phyloP scores from a whole-genome alignment of 257 asterid species.

The Primulina eburnea region DNA sequence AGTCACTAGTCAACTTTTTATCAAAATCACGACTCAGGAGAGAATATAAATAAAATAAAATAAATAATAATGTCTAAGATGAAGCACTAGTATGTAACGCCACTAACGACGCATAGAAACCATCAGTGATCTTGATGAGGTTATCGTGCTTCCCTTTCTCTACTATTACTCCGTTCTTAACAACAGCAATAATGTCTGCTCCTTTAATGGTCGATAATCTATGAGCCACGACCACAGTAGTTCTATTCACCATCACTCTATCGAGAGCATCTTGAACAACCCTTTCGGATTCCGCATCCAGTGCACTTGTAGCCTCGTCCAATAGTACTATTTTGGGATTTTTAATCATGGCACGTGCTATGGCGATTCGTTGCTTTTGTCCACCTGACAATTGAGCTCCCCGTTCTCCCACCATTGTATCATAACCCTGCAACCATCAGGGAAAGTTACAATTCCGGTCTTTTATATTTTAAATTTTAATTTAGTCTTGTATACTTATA shows the following conservation, averaged over 20 bases:
- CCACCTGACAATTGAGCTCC: constrained; percentile 75
- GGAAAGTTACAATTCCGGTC: no score
- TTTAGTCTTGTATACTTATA: no score
- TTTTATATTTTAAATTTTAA: no score
- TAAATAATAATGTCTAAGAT: neutral
- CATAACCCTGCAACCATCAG: constrained; percentile 43
- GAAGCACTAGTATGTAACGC: constrained; percentile 43
- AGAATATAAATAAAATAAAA: neutral
- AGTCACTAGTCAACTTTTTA: no score
- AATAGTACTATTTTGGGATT: constrained; percentile 55
- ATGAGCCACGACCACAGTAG: constrained; percentile 66
- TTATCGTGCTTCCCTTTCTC: constrained; percentile 63
- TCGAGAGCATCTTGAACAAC: constrained; percentile 70
- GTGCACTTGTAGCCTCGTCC: constrained; percentile 72
- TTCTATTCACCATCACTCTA: constrained; percentile 52
- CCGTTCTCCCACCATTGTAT: constrained; percentile 66
- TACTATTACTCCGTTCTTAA: constrained; percentile 50
- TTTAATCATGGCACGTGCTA: constrained; percentile 65
- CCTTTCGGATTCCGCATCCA: constrained; percentile 75
- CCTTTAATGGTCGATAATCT: constrained; percentile 61
- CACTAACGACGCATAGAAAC: constrained; percentile 56
- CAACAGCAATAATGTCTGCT: constrained; percentile 57
- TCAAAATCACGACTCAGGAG: no score
- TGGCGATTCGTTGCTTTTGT: constrained; percentile 68
- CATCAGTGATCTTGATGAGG: constrained; percentile 40